Percentiles rank a stretch among this genome's conserved stretches.
Evolutionary conservation across 2,329 filamentous ascomycete species (phyloP).

Genomic region (Aspergillus melleus): DNA sequence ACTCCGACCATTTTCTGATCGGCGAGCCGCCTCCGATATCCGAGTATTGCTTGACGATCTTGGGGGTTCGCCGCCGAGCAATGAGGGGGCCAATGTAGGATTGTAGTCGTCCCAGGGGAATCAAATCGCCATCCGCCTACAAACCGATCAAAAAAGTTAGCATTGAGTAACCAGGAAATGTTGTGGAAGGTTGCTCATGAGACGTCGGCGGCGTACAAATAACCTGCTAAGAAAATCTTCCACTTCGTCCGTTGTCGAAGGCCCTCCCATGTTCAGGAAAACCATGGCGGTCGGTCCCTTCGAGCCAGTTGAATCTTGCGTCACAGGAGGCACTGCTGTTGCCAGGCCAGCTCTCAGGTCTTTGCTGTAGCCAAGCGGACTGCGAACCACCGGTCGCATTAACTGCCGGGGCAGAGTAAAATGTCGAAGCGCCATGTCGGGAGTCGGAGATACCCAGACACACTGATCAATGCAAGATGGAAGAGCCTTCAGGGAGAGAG

Average conservation of each 20-base stretch:
- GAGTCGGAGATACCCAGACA: not conserved
- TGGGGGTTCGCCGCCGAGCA: conserved; percentile 82
- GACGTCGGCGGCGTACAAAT: conserved; percentile 65
- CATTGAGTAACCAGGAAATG: not conserved
- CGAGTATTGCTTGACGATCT: conserved; percentile 93
- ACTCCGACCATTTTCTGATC: conserved; percentile 96
- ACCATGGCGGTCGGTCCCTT: conserved; percentile 95
- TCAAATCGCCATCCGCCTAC: conserved; percentile 87
- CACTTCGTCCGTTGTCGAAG: conserved; percentile 84
- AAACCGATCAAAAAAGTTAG: conserved; percentile 8
- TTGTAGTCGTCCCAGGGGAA: conserved; percentile 91
- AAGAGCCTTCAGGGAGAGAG: not conserved
- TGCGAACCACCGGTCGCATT: conserved; percentile 25
- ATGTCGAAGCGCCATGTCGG: conserved; percentile 43
- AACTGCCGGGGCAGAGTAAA: conserved; percentile 33
- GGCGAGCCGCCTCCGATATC: conserved; percentile 97
- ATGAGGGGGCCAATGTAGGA: conserved; percentile 88
- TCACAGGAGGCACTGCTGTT: conserved; percentile 72
- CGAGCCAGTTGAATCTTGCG: conserved; percentile 68
- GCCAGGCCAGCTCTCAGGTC: conserved; percentile 47
- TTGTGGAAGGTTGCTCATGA: not conserved
- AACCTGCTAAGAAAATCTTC: conserved; percentile 84
- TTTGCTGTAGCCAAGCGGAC: conserved; percentile 21
- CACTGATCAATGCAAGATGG: not conserved
- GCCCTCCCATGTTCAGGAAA: conserved; percentile 98